Evolutionary conservation across 192 early-diverging fungal genomes (phyloP).

Genomic region (Backusella tarrabulga): DNA sequence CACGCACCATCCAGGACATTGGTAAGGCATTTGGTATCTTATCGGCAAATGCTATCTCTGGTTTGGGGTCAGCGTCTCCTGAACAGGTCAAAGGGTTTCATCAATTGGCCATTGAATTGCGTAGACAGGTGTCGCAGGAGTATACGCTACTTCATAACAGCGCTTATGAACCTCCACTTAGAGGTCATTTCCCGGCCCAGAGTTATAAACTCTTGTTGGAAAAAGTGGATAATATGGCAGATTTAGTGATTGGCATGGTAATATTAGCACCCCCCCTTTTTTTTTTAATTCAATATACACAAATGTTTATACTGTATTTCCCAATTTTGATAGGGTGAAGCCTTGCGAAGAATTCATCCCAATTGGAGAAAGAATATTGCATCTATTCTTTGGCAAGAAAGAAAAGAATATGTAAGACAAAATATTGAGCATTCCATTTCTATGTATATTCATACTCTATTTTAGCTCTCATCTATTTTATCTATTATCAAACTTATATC

Average conservation of each 20-base stretch:
- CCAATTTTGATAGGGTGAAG: neutral
- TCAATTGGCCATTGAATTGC: constrained; percentile 23
- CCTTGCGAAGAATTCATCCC: neutral
- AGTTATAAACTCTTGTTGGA: constrained; percentile 26
- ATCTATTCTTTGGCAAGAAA: neutral
- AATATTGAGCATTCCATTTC: neutral
- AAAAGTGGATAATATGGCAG: constrained; percentile 37
- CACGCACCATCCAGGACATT: constrained; percentile 33
- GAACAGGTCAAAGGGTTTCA: constrained; percentile 14
- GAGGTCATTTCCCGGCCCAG: constrained; percentile 33
- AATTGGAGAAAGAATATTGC: constrained; percentile 7
- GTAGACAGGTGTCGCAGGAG: constrained; percentile 32
- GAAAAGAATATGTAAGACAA: constrained; percentile 13
- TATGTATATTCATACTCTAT: neutral
- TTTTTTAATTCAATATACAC: neutral
- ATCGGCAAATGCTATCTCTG: neutral
- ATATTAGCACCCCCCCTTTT: neutral
- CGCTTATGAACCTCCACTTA: constrained; percentile 38
- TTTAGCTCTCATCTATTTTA: neutral
- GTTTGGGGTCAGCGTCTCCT: neutral
- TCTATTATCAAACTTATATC: constrained; percentile 23
- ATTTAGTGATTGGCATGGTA: constrained; percentile 33
- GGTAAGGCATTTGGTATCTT: constrained; percentile 26
- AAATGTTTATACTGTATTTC: neutral
- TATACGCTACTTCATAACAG: constrained; percentile 27